Conservation (phyloP, 352 stramenopile genomes). For the Blastocystis sp. region DNA sequence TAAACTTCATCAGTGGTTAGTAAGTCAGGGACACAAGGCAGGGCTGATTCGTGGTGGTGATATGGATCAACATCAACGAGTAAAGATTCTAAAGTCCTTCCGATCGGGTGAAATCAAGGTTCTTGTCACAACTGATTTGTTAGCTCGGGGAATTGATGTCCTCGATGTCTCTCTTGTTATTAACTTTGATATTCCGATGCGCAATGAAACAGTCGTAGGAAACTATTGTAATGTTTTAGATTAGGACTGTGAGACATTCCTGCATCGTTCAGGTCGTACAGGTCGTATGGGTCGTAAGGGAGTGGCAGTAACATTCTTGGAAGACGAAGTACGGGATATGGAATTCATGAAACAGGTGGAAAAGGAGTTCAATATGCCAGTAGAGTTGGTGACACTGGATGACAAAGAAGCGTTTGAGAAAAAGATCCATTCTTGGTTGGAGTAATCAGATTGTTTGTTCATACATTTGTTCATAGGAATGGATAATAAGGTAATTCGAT, state of each 20-base stretch:
- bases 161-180: conserved; percentile 55
- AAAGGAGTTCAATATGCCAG: conserved; percentile 35
- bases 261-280: conserved; percentile 61
- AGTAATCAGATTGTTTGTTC: conserved; percentile 30
- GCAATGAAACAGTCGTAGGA: not conserved
- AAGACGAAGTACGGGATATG: conserved; percentile 32
- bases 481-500: not conserved
- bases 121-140: conserved; percentile 52
- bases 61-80: conserved; percentile 47
- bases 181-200: conserved; percentile 65
- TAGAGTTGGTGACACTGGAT: not conserved
- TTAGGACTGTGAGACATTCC: conserved; percentile 60
- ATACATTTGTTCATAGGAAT: not conserved
- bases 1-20: conserved; percentile 3
- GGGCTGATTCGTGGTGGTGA: conserved; percentile 34
- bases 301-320: conserved; percentile 40
- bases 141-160: conserved; percentile 50
- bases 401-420: conserved; percentile 52
- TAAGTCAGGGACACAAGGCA: not conserved
- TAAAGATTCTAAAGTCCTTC: conserved; percentile 34
- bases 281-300: conserved; percentile 55
- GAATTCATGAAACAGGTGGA: conserved; percentile 36
- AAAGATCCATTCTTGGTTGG: conserved; percentile 15
- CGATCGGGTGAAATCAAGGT: conserved; percentile 44
- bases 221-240: not conserved